Percentiles rank a stretch among this genome's conserved stretches.
phyloP scores from a whole-genome alignment of 2,329 filamentous ascomycete species.

The Sporothrix dimorphospora region DNA sequence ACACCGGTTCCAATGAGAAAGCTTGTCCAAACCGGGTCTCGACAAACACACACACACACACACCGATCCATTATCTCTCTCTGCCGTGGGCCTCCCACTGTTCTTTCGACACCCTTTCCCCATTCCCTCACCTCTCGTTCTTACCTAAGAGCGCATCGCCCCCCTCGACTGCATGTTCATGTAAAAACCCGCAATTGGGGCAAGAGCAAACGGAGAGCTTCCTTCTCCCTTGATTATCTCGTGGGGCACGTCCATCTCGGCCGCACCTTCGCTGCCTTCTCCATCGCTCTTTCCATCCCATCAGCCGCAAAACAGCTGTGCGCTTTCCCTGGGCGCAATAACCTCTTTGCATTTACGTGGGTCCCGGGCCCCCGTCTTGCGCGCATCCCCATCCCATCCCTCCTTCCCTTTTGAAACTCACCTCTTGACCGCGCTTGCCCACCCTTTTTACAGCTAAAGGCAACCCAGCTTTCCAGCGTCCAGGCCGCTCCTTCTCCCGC shows the following conservation, averaged over 20 bases:
- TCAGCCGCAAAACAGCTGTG: constrained; percentile 17
- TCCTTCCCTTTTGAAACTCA: constrained; percentile 19
- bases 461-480: background rate
- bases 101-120: background rate
- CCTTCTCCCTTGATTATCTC: constrained; percentile 8
- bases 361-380: background rate
- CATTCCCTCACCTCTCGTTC: background rate
- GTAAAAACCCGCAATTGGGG: background rate
- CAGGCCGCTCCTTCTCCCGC: background rate
- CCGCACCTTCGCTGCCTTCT: background rate
- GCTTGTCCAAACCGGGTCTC: constrained; percentile 9
- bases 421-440: constrained; percentile 6
- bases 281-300: constrained; percentile 11
- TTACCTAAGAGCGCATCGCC: too few relatives aligned
- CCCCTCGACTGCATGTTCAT: too few relatives aligned
- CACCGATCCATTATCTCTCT: constrained; percentile 3
- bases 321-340: constrained; percentile 10
- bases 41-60: background rate
- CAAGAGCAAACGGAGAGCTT: background rate
- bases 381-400: constrained; percentile 2
- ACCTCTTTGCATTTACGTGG: background rate
- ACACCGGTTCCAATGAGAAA: background rate
- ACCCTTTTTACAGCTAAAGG: constrained; percentile 15
- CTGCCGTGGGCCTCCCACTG: background rate
- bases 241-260: background rate